These are phyloP conservation scores for Erodium maritimum DNA, from an alignment of 345 rosid species.

Conservation along the genomic window DNA sequence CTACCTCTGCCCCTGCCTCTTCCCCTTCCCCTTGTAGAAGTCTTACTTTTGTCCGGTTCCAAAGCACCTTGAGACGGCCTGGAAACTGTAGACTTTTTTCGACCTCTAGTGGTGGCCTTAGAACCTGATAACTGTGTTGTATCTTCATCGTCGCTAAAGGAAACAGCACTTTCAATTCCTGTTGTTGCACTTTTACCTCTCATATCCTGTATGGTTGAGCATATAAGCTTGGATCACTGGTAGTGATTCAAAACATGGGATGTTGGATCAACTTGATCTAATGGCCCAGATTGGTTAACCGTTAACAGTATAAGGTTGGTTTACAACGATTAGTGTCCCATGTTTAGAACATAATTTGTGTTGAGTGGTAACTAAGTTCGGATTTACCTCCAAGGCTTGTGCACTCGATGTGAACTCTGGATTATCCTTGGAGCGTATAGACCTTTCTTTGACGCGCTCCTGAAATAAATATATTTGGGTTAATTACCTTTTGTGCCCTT, in stretches of 20 bases:
- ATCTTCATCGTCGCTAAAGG: conserved; percentile 94
- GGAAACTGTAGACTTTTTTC: conserved; percentile 44
- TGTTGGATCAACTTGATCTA: not conserved
- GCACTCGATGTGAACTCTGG: conserved; percentile 37
- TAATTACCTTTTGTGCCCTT: no score
- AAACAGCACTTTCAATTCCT: conserved; percentile 43
- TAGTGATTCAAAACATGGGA: conserved; percentile 8
- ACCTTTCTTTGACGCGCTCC: conserved; percentile 85
- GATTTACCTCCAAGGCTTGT: conserved; percentile 47
- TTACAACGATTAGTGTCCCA: no score
- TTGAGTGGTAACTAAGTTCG: not conserved
- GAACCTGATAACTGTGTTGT: conserved; percentile 35
- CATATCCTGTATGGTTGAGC: conserved; percentile 30
- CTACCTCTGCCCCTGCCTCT: conserved; percentile 43
- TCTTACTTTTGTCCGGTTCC: conserved; percentile 42
- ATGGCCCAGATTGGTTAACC: no score
- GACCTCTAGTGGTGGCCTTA: conserved; percentile 41
- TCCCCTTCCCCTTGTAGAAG: conserved; percentile 74
- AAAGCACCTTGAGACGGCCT: conserved; percentile 29
- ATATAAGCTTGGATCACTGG: conserved; percentile 5
- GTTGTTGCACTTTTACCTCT: conserved; percentile 35
- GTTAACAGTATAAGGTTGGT: no score
- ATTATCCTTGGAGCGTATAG: conserved; percentile 46
- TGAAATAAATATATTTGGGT: conserved; percentile 16
- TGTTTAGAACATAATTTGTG: no score